phyloP scores from a whole-genome alignment of 257 asterid species.

The Gentiana dahurica region DNA sequence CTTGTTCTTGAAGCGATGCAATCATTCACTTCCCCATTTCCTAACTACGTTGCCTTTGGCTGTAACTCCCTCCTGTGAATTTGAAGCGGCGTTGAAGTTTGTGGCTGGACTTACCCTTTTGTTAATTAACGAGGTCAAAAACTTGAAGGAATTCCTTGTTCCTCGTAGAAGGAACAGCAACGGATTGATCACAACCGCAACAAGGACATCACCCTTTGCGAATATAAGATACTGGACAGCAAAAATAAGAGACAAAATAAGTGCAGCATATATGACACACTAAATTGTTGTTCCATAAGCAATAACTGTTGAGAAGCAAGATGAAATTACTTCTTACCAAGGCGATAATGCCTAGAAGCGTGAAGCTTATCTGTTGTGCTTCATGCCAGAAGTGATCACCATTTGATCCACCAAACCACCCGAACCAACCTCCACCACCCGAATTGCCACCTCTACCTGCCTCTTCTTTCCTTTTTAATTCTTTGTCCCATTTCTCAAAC shows the following conservation, averaged over 20 bases:
- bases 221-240: constrained; percentile 55
- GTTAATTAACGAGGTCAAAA: constrained; percentile 34
- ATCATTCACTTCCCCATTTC: constrained; percentile 77
- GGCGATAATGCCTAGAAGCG: constrained; percentile 56
- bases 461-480: constrained; percentile 74
- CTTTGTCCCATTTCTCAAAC: constrained; percentile 84
- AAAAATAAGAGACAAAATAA: not conserved
- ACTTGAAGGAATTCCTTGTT: constrained; percentile 47
- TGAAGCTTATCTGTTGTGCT: constrained; percentile 73
- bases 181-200: constrained; percentile 75
- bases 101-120: constrained; percentile 20
- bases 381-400: constrained; percentile 91
- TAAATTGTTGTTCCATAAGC: no score
- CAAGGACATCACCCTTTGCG: constrained; percentile 69
- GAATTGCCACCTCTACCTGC: constrained; percentile 73
- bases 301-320: no score
- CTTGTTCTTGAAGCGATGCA: constrained; percentile 15
- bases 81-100: constrained; percentile 8
- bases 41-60: constrained; percentile 51
- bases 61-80: constrained; percentile 37
- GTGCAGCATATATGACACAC: no score
- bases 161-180: constrained; percentile 65
- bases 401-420: constrained; percentile 67
- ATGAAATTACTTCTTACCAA: constrained; percentile 28
- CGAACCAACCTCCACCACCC: constrained; percentile 85